These are phyloP conservation scores for Hypoxylon rubiginosum DNA, from an alignment of 2,329 filamentous ascomycete genomes.

Conservation along the genomic window DNA sequence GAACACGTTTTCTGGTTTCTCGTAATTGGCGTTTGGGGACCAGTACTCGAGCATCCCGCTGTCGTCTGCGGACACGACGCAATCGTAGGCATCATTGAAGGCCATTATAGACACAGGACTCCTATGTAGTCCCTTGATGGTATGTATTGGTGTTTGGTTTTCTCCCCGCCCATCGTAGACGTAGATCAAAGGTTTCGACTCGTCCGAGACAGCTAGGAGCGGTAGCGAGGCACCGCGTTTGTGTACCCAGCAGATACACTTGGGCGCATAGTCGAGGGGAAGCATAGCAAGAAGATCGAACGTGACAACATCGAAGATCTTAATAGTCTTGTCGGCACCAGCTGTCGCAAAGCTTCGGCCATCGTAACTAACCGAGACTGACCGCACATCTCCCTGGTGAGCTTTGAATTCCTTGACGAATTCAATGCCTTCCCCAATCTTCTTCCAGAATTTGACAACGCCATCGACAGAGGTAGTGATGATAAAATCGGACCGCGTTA, in stretches of 20 bases:
- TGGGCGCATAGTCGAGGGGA: constrained; percentile 79
- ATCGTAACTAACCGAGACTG: constrained; percentile 88
- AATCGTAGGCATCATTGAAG: constrained; percentile 90
- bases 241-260: constrained; percentile 93
- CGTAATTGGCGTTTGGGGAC: constrained; percentile 82
- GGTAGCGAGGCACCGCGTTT: constrained; percentile 88
- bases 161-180: constrained; percentile 94
- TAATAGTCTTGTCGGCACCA: constrained; percentile 82
- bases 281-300: constrained; percentile 90
- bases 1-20: constrained; percentile 93
- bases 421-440: constrained; percentile 88
- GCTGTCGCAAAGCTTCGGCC: constrained; percentile 94
- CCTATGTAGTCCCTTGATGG: constrained; percentile 82
- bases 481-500: constrained; percentile 95
- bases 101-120: constrained; percentile 85
- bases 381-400: constrained; percentile 85
- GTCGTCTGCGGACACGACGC: constrained; percentile 90
- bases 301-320: constrained; percentile 85
- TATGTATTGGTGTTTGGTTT: constrained; percentile 80
- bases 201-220: constrained; percentile 85
- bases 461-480: constrained; percentile 95
- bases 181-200: constrained; percentile 77
- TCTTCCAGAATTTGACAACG: constrained; percentile 99
- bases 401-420: constrained; percentile 99
- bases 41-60: constrained; percentile 98